These are phyloP conservation scores for Gleditsia sinensis DNA, from an alignment of 306 rosid species.

Conservation along the genomic window DNA sequence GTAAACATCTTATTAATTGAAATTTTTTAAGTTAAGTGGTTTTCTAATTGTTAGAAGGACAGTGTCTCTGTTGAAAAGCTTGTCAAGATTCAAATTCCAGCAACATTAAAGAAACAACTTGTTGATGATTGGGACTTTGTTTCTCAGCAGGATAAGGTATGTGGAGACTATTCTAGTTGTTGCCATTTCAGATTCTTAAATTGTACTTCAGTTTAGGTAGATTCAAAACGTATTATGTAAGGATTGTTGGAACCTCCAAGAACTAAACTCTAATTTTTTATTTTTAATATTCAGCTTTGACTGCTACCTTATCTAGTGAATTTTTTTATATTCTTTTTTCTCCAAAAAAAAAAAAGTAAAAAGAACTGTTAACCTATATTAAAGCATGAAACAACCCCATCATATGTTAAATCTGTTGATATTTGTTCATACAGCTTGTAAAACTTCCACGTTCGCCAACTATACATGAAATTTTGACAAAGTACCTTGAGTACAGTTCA, in stretches of 20 bases:
- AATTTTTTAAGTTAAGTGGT: slow-evolving; percentile 35
- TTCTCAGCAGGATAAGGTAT: slow-evolving; percentile 87
- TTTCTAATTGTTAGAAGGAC: slow-evolving; percentile 60
- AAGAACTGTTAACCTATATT: slow-evolving; percentile 20
- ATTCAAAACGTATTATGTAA: not conserved
- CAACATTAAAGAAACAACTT: slow-evolving; percentile 87
- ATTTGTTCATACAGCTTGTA: slow-evolving; percentile 67
- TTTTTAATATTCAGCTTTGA: not conserved
- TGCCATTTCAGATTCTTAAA: slow-evolving; percentile 18
- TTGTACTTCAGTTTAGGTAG: slow-evolving; percentile 13
- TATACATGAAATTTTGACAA: slow-evolving; percentile 82
- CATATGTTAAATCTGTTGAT: slow-evolving; percentile 31
- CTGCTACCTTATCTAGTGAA: slow-evolving; percentile 3
- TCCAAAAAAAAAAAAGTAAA: too few relatives aligned
- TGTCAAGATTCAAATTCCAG: slow-evolving; percentile 87
- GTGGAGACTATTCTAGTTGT: slow-evolving; percentile 18
- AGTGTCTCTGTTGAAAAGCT: slow-evolving; percentile 61
- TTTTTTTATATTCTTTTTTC: too few relatives aligned
- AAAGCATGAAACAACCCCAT: not conserved
- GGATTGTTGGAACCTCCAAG: slow-evolving; percentile 9
- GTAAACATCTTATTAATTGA: not conserved
- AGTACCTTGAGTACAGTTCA: slow-evolving; percentile 80
- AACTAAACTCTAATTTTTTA: not conserved
- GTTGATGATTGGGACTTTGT: slow-evolving; percentile 89
- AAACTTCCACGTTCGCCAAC: slow-evolving; percentile 93